Evolutionary conservation across 495 filamentous ascomycete genomes (phyloP).

Genomic region (Penicillium riverlandense): DNA sequence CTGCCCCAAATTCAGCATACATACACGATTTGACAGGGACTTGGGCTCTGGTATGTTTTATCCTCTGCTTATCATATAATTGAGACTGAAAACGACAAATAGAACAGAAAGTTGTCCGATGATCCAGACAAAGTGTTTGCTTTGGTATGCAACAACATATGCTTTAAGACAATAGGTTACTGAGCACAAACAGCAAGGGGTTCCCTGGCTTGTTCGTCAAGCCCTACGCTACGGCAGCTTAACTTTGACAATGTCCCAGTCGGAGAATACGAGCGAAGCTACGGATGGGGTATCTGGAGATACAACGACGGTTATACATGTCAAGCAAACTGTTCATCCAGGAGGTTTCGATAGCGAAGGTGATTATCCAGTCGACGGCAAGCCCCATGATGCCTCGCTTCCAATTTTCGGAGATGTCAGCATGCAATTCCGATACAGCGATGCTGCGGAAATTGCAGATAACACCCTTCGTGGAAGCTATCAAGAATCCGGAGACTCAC

Average conservation of each 20-base stretch:
- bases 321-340: slow-evolving; percentile 12
- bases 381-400: slow-evolving; percentile 1
- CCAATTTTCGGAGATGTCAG: slow-evolving; percentile 15
- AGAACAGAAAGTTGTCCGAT: slow-evolving; percentile 15
- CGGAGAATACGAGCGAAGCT: background rate
- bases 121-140: slow-evolving; percentile 12
- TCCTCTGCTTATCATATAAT: too few relatives aligned
- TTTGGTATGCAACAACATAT: slow-evolving; percentile 3
- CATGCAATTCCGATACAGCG: slow-evolving; percentile 6
- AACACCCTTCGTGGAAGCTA: slow-evolving; percentile 1
- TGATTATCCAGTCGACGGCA: slow-evolving; percentile 6
- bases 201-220: slow-evolving; percentile 12
- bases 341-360: slow-evolving; percentile 11
- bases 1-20: background rate
- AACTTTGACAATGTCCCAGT: slow-evolving; percentile 9
- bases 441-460: slow-evolving; percentile 1
- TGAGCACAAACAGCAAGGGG: slow-evolving; percentile 10
- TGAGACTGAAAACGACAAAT: too few relatives aligned
- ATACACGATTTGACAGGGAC: slow-evolving; percentile 6
- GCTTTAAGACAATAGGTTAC: background rate
- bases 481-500: background rate
- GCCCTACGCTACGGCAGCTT: slow-evolving; percentile 7
- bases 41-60: slow-evolving; percentile 10
- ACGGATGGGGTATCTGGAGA: background rate
- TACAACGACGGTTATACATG: background rate